These are phyloP conservation scores for Botrytis fabae DNA, from an alignment of 2,329 filamentous ascomycete species.

Conservation along the genomic window DNA sequence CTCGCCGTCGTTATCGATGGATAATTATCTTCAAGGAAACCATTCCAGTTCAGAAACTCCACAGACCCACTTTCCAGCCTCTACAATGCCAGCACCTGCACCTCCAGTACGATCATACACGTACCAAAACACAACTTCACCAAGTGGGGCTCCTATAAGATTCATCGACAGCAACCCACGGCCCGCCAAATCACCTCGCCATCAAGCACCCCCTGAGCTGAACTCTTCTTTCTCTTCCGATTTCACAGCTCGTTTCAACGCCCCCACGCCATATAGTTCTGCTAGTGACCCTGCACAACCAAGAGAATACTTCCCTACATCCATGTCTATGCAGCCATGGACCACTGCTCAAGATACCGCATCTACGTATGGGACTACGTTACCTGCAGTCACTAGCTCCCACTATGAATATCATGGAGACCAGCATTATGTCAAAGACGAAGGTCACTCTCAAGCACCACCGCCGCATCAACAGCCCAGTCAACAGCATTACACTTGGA, in stretches of 20 bases:
- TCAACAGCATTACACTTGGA: conserved; percentile 39
- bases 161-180: conserved; percentile 40
- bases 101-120: conserved; percentile 21
- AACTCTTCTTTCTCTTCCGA: conserved; percentile 30
- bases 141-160: conserved; percentile 26
- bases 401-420: conserved; percentile 35
- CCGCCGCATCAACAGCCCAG: conserved; percentile 19
- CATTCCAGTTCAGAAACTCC: conserved; percentile 31
- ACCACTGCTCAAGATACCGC: conserved; percentile 31
- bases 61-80: conserved; percentile 28
- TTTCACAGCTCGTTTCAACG: conserved; percentile 32
- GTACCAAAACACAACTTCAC: conserved; percentile 21
- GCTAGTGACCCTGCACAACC: conserved; percentile 28
- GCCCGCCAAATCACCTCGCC: conserved; percentile 40
- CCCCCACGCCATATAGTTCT: conserved; percentile 30
- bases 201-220: conserved; percentile 35
- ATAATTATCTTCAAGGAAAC: conserved; percentile 37
- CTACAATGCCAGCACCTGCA: conserved; percentile 25
- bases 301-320: conserved; percentile 34
- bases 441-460: conserved; percentile 25
- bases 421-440: conserved; percentile 34
- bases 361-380: conserved; percentile 31
- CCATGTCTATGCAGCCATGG: conserved; percentile 34
- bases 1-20: conserved; percentile 27
- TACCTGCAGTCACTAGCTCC: conserved; percentile 26